Conservation (phyloP, 768 basidiomycete genomes). For the Hypholoma fasciculare region DNA sequence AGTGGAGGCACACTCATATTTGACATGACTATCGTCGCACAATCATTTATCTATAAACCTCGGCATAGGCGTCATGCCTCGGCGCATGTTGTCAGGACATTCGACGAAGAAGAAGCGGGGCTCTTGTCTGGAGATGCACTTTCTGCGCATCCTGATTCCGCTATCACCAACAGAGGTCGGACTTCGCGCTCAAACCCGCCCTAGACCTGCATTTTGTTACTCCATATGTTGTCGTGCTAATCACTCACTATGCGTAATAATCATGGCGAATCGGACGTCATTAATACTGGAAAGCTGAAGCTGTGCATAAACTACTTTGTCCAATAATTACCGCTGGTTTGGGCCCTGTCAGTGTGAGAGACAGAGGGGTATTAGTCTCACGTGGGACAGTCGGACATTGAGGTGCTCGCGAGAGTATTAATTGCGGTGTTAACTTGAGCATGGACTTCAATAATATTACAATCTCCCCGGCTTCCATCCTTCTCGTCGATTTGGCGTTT, state of each 20-base stretch:
- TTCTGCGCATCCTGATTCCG: conserved; percentile 28
- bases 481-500: background rate
- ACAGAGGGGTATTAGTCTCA: background rate
- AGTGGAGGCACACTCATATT: conserved; percentile 93
- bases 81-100: conserved; percentile 20
- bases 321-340: background rate
- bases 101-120: conserved; percentile 50
- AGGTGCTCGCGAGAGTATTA: background rate
- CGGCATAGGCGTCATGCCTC: conserved; percentile 38
- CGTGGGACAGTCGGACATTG: conserved; percentile 4
- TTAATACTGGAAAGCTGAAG: background rate
- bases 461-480: background rate
- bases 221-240: conserved; percentile 1
- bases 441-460: conserved; percentile 12
- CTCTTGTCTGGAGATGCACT: conserved; percentile 44
- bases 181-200: conserved; percentile 31
- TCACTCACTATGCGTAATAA: background rate
- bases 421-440: conserved; percentile 9
- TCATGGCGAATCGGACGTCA: background rate
- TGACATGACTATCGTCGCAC: conserved; percentile 88
- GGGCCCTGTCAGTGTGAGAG: background rate
- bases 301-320: background rate
- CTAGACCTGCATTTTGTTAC: conserved; percentile 9
- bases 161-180: conserved; percentile 38
- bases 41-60: conserved; percentile 77